phyloP scores from a whole-genome alignment of 2,329 filamentous ascomycete genomes.

The Botrytis fabae region DNA sequence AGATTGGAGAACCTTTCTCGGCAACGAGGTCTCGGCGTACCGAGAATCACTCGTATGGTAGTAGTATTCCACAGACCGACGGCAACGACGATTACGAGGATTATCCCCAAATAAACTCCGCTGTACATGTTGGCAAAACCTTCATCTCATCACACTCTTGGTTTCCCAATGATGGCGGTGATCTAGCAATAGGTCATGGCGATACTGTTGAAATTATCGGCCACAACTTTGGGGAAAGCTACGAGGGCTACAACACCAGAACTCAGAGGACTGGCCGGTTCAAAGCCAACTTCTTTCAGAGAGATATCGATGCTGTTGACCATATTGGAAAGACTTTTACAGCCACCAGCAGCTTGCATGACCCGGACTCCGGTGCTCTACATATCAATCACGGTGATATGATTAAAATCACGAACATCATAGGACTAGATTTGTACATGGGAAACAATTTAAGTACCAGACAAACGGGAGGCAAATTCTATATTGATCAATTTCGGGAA shows the following conservation, averaged over 20 bases:
- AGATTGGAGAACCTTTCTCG: background rate
- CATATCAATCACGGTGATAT: background rate
- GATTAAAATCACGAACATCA: background rate
- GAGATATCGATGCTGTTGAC: background rate
- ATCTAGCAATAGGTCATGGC: background rate
- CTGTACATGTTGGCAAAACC: background rate
- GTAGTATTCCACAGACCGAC: background rate
- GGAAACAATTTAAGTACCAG: background rate
- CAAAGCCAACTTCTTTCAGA: background rate
- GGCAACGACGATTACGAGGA: background rate
- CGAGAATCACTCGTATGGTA: background rate
- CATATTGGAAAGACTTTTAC: background rate
- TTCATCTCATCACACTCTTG: background rate
- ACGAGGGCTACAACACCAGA: background rate
- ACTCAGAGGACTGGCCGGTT: background rate
- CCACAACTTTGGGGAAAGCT: background rate
- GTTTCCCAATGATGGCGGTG: background rate
- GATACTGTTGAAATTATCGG: background rate
- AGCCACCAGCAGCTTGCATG: background rate
- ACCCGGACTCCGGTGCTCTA: background rate
- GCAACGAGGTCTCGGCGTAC: background rate
- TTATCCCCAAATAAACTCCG: background rate
- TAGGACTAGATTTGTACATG: background rate
- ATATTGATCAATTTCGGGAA: background rate
- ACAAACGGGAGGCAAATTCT: background rate